Percentiles rank a stretch among this genome's conserved stretches.
Conservation (phyloP, 2,329 filamentous ascomycete genomes). For the Cytospora leucostoma region DNA sequence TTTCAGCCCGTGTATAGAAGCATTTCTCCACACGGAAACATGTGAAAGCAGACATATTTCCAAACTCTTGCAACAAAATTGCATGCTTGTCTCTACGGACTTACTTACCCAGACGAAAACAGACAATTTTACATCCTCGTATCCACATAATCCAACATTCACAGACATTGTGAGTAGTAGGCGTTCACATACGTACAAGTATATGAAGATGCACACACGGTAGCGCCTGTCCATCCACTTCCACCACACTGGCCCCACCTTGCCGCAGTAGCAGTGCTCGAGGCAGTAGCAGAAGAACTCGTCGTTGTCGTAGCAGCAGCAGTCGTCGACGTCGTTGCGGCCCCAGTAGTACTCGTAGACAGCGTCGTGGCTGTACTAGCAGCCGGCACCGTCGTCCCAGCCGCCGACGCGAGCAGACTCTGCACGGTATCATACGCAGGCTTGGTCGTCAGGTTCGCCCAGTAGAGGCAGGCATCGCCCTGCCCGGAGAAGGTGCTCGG, state of each 20-base stretch:
- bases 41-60: no score
- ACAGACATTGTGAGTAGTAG: constrained; percentile 36
- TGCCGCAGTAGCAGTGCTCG: constrained; percentile 4
- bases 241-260: constrained; percentile 28
- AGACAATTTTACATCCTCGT: no score
- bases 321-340: background rate
- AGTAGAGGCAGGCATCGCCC: constrained; percentile 43
- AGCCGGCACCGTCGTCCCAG: constrained; percentile 21
- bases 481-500: constrained; percentile 40
- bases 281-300: constrained; percentile 1
- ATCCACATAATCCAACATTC: background rate
- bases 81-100: no score
- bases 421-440: constrained; percentile 40
- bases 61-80: no score
- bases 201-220: constrained; percentile 43
- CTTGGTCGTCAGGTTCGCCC: constrained; percentile 41
- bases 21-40: no score
- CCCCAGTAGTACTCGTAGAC: constrained; percentile 9
- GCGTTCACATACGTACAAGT: constrained; percentile 47
- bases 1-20: background rate
- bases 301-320: constrained; percentile 5
- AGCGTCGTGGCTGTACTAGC: constrained; percentile 15
- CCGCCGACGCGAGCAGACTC: constrained; percentile 22
- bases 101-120: no score
- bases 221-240: constrained; percentile 32